Percentiles rank a stretch among this genome's conserved stretches.
Conservation (phyloP, 805 yeast genomes). For the Saturnispora silvae region DNA sequence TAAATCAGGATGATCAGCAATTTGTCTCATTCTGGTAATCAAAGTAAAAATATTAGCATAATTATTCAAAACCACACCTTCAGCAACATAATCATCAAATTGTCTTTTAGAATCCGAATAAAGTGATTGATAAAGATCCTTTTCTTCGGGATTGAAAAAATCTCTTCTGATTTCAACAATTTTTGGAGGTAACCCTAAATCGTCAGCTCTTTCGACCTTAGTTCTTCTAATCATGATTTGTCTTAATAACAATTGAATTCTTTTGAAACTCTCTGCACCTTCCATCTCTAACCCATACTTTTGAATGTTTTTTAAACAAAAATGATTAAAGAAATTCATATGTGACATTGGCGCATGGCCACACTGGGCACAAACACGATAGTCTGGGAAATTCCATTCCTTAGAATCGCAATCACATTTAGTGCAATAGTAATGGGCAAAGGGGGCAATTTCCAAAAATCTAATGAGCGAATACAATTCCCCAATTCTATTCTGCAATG, state of each 20-base stretch:
- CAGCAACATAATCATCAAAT: constrained; percentile 87
- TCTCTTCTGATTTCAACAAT: constrained; percentile 83
- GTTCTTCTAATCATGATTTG: constrained; percentile 91
- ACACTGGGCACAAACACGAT: constrained; percentile 77
- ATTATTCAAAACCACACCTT: constrained; percentile 92
- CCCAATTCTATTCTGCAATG: constrained; percentile 91
- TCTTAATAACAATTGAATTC: constrained; percentile 61
- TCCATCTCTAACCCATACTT: constrained; percentile 74
- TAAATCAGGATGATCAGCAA: constrained; percentile 96
- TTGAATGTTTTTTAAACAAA: constrained; percentile 89
- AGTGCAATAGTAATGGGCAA: constrained; percentile 85
- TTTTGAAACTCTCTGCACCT: constrained; percentile 66
- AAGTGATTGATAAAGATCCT: constrained; percentile 79
- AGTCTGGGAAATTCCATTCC: constrained; percentile 78
- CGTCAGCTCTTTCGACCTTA: constrained; percentile 93
- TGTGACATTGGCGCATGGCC: constrained; percentile 93
- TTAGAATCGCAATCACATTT: constrained; percentile 75
- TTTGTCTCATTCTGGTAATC: constrained; percentile 93
- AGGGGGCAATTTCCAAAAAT: constrained; percentile 75
- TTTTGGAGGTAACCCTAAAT: constrained; percentile 93
- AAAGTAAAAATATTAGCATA: constrained; percentile 95
- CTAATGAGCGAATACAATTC: constrained; percentile 89
- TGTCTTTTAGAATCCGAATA: constrained; percentile 80
- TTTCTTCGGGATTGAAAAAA: constrained; percentile 87
- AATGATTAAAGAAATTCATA: constrained; percentile 90